Base-by-base conservation (phyloP, 2,329 filamentous ascomycete genomes). In the Ascochyta pisi region DNA sequence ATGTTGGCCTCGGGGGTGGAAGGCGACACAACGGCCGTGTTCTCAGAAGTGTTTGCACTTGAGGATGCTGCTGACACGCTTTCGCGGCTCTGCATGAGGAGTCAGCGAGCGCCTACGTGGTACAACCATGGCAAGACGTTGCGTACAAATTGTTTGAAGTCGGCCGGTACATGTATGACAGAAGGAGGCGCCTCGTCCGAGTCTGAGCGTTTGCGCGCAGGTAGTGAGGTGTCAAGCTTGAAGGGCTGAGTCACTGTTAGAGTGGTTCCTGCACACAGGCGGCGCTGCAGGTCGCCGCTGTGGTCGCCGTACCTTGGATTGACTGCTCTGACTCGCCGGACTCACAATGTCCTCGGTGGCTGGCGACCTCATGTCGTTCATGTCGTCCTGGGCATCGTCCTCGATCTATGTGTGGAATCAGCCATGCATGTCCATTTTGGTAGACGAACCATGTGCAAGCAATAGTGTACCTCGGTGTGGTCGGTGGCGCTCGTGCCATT, bases 121-220 rank as follows among this genome's bases (percentile, higher is more conserved):
- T 74, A 64, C 64, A 65, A 66, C 70, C 62, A 59, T 50, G 68
- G 58, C 42, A 45, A 55, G 16, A 50, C 41, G 41, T 55, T 39
- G 64, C 71, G 57, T 62, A 95, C 91, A 84, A 95, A 96, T 65
- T 85, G 85, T 52, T 86, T 84, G 75, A 95, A 97, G 59, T 89
- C 91, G 62, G 91, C 83, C 0, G 93, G 92, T 15, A 91, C 91
- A 80, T 96, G 93, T 64, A 97, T 96, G 50, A 96, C 93, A 1
- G 93, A 97, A 49, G 91, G 84, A 23, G 92, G 89, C 64, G 93
- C 91, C 63, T 96, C 91, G 58, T 87, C 87, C 23, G 84, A 83
- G 49, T 71, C 87, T 79, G 73, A 88, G 68, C 77, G 73, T 26
- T 70, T 60, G 47, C 74, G 70, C 41, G 65, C 59, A 10, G 77